Base-by-base conservation (phyloP, 768 basidiomycete genomes). In the Pisolithus albus region DNA sequence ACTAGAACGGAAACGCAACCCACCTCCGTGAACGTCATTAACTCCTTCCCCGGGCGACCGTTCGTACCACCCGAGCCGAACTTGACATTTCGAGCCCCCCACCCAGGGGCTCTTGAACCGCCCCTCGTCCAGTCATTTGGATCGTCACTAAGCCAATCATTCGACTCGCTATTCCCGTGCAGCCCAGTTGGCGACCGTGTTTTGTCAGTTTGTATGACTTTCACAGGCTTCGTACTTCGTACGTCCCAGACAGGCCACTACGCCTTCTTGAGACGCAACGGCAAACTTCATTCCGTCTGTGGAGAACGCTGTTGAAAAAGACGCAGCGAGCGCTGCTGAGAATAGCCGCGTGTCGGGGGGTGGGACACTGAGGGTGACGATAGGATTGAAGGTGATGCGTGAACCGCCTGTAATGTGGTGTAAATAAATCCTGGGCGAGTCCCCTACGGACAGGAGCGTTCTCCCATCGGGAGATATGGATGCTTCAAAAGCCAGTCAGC, bases 11-110 rank as follows among this genome's bases (percentile, higher is more conserved):
- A 41, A 26, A 13, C 15, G 49, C 7, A 53, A 30, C 80, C 50
- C 55, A 92, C 91, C 82, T 94, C 92, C 15, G 92, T 91, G 68
- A 93, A 96, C 0, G 82, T 83, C 80, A 95, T 80, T 1, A 93
- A 66, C 66, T 95, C 93, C 54, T 80, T 78, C 23, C 81, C 79
- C 42, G 69, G 61, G 13, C 69, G 67, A 53, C 71, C 75, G 48
- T 67, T 66, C 21, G 70, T 63, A 19, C 81, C 81, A 2, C 80
- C 78, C 10, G 80, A 77, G 52, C 82, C 81, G 68, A 95, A 96
- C 66, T 94, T 94, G 61, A 96, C 82, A 51, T 77, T 90, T 50
- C 93, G 71, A 7, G 86, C 86, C 39, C 91, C 89, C 81, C 91
- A 92, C 1, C 87, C 86, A 3, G 88, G 86, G 0, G 85, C 84